These are phyloP conservation scores for Fusarium sp. DNA, from an alignment of 2,329 filamentous ascomycete genomes.

Conservation along the genomic window DNA sequence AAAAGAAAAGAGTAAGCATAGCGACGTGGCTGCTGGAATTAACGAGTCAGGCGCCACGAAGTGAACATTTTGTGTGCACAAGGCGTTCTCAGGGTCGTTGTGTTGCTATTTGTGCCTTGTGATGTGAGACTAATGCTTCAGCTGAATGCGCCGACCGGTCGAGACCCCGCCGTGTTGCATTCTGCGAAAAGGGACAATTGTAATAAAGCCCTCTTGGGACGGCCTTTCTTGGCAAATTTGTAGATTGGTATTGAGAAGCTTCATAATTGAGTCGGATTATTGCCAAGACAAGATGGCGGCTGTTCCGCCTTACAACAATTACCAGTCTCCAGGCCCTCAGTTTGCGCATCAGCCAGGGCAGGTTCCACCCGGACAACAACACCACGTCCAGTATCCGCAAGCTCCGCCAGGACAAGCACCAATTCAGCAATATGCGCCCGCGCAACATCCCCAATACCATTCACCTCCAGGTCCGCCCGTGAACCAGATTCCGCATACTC, in stretches of 20 bases:
- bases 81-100: conserved; percentile 12
- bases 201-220: no score
- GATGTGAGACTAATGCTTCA: conserved; percentile 29
- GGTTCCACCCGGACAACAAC: neutral
- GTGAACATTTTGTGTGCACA: neutral
- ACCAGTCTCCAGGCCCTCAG: conserved; percentile 2
- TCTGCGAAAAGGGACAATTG: conserved; percentile 8
- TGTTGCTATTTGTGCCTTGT: conserved; percentile 23
- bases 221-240: neutral
- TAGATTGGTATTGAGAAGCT: neutral
- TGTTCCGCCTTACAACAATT: conserved; percentile 7
- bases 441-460: neutral
- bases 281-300: conserved; percentile 12
- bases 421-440: neutral
- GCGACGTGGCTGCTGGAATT: conserved; percentile 1
- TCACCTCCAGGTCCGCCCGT: neutral
- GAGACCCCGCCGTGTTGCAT: conserved; percentile 5
- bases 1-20: conserved; percentile 10
- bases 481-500: neutral
- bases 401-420: neutral
- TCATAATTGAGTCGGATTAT: neutral
- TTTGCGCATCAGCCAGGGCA: neutral
- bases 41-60: neutral
- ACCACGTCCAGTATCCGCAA: neutral
- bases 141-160: conserved; percentile 38